Evolutionary conservation across 345 rosid species (phyloP), one percentile per base, ranked within the genome.

Genomic region (Dimocarpus longan): DNA sequence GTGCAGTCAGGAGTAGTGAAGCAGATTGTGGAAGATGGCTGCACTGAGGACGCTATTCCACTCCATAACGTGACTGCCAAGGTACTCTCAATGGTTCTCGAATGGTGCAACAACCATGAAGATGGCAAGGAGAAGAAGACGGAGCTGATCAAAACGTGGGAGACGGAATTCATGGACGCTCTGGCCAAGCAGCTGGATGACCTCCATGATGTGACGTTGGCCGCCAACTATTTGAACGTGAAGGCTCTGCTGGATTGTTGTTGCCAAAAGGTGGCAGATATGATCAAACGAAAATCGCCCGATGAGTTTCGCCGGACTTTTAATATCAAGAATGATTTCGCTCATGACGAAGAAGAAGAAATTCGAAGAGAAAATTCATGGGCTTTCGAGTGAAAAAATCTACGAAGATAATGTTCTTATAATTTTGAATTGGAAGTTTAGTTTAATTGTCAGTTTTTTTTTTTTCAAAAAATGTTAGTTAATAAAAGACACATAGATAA

Each of bases 61-160:
- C 65, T 93, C 28, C 92, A 92, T 0, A 88, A 91, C 76, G 95
- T 93, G 43, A 84, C 88, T 7, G 82, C 91, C 81, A 84, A 88
- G 92, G 87, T 91, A 88, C 87, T 93, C 8, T 81, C 94, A 2
- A 90, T 83, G 89, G 91, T 93, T 32, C 85, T 93, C 64, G 97
- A 93, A 84, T 93, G 91, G 80, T 90, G 91, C 85, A 89, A 84
- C 82, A 91, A 86, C 56, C 95, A 91, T 80, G 76, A 87, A 52
- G 57, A 52, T 3, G 40, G 79, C 44, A 32, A 52, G 43, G 87
- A 84, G 5, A 87, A 82, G 0, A 84, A 82, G 0, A 46, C 2
- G 28, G 28, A 26, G 28, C 28, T 6, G 12, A 46, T 7, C 52
- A 11, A 46, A 46, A 46, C 3, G 52, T 91, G 90, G 90, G 97